phyloP scores from a whole-genome alignment of 495 filamentous ascomycete genomes.

The Aspergillus sclerotioniger region DNA sequence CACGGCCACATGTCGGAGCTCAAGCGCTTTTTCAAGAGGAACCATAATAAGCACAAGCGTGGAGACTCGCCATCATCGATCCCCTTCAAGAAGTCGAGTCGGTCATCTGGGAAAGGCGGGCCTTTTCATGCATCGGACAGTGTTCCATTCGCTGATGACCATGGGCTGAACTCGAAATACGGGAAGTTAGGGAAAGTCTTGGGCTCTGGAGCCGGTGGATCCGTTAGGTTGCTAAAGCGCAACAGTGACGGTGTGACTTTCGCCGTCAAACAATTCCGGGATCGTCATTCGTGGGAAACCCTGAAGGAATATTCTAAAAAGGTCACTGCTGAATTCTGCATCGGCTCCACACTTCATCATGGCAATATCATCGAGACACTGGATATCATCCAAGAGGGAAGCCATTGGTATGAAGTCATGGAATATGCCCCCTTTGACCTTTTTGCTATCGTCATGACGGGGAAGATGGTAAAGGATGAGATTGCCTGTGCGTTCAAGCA shows the following conservation, averaged over 20 bases:
- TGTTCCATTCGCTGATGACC: conserved; percentile 92
- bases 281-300: conserved; percentile 89
- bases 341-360: conserved; percentile 94
- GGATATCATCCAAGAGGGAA: conserved; percentile 94
- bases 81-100: conserved; percentile 38
- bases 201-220: conserved; percentile 92
- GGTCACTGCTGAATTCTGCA: conserved; percentile 98
- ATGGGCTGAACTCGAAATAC: conserved; percentile 86
- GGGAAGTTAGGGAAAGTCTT: conserved; percentile 92
- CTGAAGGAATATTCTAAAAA: conserved; percentile 97
- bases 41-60: conserved; percentile 65
- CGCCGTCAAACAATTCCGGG: conserved; percentile 95
- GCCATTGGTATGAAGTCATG: conserved; percentile 98
- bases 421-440: conserved; percentile 97
- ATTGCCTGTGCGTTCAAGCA: conserved; percentile 89
- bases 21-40: conserved; percentile 86
- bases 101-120: conserved; percentile 53
- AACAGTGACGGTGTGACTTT: conserved; percentile 88
- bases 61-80: conserved; percentile 55
- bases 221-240: conserved; percentile 90
- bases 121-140: conserved; percentile 57
- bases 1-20: conserved; percentile 92
- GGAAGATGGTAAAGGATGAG: conserved; percentile 93
- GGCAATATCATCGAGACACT: conserved; percentile 98
- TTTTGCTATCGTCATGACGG: conserved; percentile 99